A percentile compares a stretch with the other conserved stretches of the same genome.
phyloP scores from a whole-genome alignment of 352 stramenopile genomes.

The Phytophthora boehmeriae region DNA sequence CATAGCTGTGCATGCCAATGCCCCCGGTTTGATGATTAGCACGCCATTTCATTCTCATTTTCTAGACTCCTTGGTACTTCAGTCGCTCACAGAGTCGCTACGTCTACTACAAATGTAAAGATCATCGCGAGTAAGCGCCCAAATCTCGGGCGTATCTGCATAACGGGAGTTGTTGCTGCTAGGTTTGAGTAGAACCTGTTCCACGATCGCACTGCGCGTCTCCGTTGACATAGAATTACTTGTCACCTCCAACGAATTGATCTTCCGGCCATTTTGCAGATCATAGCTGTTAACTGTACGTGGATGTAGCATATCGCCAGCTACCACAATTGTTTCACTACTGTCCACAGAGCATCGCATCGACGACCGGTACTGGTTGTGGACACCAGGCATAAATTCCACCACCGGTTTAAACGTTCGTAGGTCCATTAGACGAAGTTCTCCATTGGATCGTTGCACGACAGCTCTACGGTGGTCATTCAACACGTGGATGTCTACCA shows the following conservation, averaged over 20 bases:
- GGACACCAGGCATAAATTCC: slow-evolving; percentile 32
- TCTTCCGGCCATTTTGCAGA: slow-evolving; percentile 26
- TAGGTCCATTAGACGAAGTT: slow-evolving; percentile 53
- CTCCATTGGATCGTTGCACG: slow-evolving; percentile 49
- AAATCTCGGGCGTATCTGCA: slow-evolving; percentile 37
- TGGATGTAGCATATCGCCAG: slow-evolving; percentile 27
- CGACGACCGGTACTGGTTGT: slow-evolving; percentile 37
- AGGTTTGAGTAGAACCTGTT: slow-evolving; percentile 44
- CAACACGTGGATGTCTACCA: slow-evolving; percentile 50
- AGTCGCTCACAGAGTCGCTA: slow-evolving; percentile 7
- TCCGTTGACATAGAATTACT: background rate
- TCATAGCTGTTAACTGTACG: slow-evolving; percentile 36
- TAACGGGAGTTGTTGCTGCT: slow-evolving; percentile 11
- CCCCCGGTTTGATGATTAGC: background rate
- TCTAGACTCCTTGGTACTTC: background rate
- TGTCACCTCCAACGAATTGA: slow-evolving; percentile 29
- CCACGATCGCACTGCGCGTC: slow-evolving; percentile 26
- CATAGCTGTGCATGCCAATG: background rate
- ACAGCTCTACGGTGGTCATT: slow-evolving; percentile 44
- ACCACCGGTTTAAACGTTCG: slow-evolving; percentile 45
- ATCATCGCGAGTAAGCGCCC: slow-evolving; percentile 43
- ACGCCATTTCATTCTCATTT: slow-evolving; percentile 2
- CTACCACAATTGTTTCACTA: slow-evolving; percentile 44
- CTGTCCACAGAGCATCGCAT: slow-evolving; percentile 43
- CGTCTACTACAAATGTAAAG: slow-evolving; percentile 39